Conservation (phyloP, 345 rosid genomes). For the Salix caprea region DNA sequence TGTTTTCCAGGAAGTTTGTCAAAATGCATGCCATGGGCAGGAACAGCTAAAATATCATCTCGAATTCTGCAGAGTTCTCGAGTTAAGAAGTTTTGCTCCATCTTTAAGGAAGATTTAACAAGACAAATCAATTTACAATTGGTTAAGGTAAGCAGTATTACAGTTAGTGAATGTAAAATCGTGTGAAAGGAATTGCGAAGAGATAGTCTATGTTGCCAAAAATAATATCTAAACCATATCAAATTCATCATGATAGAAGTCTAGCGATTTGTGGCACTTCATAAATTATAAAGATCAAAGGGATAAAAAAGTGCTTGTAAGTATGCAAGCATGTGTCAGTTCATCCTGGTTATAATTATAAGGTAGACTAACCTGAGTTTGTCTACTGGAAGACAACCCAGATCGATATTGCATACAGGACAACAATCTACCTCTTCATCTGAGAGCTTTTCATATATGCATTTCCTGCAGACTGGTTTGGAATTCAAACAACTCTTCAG, state of each 20-base stretch:
- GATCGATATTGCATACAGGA: slow-evolving; percentile 67
- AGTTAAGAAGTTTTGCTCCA: not conserved
- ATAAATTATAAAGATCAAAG: not conserved
- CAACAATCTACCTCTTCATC: slow-evolving; percentile 63
- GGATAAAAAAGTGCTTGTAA: not conserved
- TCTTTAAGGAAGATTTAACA: not conserved
- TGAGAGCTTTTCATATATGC: slow-evolving; percentile 62
- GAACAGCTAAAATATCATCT: not conserved
- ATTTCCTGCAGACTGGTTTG: slow-evolving; percentile 66
- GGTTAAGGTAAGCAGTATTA: not conserved
- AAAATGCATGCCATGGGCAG: not conserved
- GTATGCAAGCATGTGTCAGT: not conserved
- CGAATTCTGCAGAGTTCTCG: not conserved
- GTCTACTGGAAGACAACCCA: slow-evolving; percentile 62
- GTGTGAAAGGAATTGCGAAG: not conserved
- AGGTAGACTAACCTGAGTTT: slow-evolving; percentile 49
- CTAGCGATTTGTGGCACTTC: not conserved
- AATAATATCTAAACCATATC: not conserved
- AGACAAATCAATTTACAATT: not conserved
- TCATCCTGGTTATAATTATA: not conserved
- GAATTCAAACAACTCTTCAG: slow-evolving; percentile 16
- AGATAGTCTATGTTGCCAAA: not conserved
- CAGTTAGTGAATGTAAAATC: not conserved
- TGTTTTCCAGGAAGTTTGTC: not conserved
- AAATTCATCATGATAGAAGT: not conserved